Base-by-base conservation (phyloP, 2,329 filamentous ascomycete genomes). In the Aureobasidium pullulans region DNA sequence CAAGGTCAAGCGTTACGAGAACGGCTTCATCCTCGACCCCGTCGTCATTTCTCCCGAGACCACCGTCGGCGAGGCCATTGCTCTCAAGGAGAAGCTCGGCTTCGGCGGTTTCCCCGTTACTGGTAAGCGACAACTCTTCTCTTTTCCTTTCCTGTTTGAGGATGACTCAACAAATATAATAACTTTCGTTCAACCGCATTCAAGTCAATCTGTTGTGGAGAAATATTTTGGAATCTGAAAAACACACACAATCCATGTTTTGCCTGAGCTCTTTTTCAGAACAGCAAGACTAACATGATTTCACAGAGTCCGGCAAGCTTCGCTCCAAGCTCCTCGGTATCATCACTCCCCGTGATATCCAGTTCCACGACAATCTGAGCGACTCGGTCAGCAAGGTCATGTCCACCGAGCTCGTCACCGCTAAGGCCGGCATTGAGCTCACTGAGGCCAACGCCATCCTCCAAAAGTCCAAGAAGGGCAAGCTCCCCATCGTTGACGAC, bases 161-260 rank as follows among this genome's bases (percentile, higher is more conserved):
- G 89, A 96, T 96, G 94, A 84, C 73, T 75, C 80, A 81, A 77
- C 79, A 81, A 54, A 83, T 75, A 75, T 80, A 84, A 88, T 96
- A 97, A 97, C 94, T 99, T 99, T 99, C 94, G 94, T 99, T 99
- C 94, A 93, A 93, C 94, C 90, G 90, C 83, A 95, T 87, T 84
- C 78, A 66, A 61, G 68, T 67, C 66, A 70, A 66, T 66, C 64
- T 69, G 65, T 62, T 69, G 70, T 70, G 69, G 71, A 73, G 64
- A 70, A 64, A 39, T 44, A 57, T 62, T 63, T 56, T 60, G 53
- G 46, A 59, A 57, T 47, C 64, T 65, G 60, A 62, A 54, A 64
- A 54, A 34, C 16, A 36, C 46, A 32, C 52, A 50, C 16, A 32
- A 46, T 43, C 36, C 23, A 34, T 37, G 5, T 47, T 37, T 50